phyloP scores from a whole-genome alignment of 768 basidiomycete genomes.

The Rhizopogon vinicolor region DNA sequence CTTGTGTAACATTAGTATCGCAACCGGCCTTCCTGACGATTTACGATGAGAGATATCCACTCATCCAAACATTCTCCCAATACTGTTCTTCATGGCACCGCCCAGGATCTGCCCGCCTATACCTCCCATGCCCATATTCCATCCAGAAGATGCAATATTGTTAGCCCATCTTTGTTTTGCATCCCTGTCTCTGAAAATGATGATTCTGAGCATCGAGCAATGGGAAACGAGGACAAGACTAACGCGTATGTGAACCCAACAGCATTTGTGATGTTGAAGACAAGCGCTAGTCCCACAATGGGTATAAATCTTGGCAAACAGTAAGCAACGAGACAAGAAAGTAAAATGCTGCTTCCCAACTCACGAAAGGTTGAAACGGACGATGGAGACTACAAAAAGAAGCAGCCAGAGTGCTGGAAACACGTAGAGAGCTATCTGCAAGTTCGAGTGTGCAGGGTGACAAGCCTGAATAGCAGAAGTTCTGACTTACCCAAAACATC shows the following conservation, averaged over 20 bases:
- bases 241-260: slow-evolving; percentile 95
- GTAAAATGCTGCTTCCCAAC: slow-evolving; percentile 24
- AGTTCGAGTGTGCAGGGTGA: slow-evolving; percentile 1
- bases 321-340: slow-evolving; percentile 6
- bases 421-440: slow-evolving; percentile 79
- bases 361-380: slow-evolving; percentile 86
- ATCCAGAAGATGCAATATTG: slow-evolving; percentile 60
- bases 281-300: slow-evolving; percentile 88
- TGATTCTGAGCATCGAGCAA: slow-evolving; percentile 8
- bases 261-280: slow-evolving; percentile 96
- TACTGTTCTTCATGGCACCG: slow-evolving; percentile 76
- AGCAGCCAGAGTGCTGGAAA: slow-evolving; percentile 89
- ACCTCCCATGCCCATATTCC: slow-evolving; percentile 73
- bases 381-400: slow-evolving; percentile 81
- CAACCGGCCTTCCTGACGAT: slow-evolving; percentile 6
- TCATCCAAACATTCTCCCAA: slow-evolving; percentile 71
- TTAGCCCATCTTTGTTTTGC: slow-evolving; percentile 91
- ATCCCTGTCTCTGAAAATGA: slow-evolving; percentile 68
- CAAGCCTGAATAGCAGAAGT: slow-evolving; percentile 11
- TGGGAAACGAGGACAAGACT: slow-evolving; percentile 22
- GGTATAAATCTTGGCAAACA: slow-evolving; percentile 72
- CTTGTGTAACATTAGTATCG: slow-evolving; percentile 26
- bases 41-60: not conserved
- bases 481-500: slow-evolving; percentile 82
- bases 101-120: slow-evolving; percentile 82